Conservation (phyloP, 2,329 filamentous ascomycete species). For the Colletotrichum echinochloae region DNA sequence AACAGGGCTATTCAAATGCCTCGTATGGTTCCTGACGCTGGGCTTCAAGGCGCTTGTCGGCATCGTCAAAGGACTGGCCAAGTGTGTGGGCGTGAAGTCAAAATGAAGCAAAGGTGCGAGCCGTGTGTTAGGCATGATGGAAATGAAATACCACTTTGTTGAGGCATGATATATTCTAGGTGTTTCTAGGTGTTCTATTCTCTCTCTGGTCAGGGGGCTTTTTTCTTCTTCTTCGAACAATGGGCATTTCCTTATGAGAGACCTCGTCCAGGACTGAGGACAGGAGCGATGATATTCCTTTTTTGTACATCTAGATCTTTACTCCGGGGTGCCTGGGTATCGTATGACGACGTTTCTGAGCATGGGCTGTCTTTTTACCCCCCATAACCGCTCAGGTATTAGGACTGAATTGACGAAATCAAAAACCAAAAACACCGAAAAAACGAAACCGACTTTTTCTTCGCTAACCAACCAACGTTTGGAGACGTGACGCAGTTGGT, state of each 20-base stretch:
- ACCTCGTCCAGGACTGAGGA: conserved; percentile 15
- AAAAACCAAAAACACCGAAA: conserved; percentile 4
- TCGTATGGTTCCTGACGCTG: conserved; percentile 69
- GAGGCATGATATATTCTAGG: conserved; percentile 15
- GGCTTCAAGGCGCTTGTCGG: conserved; percentile 65
- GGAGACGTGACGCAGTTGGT: not conserved
- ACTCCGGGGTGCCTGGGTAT: conserved; percentile 42
- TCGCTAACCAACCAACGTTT: conserved; percentile 22
- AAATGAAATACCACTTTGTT: conserved; percentile 38
- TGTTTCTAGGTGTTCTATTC: conserved; percentile 1
- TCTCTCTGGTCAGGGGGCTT: conserved; percentile 8
- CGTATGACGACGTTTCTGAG: conserved; percentile 42
- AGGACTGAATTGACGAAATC: conserved; percentile 36
- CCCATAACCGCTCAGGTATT: conserved; percentile 31
- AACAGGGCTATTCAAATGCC: conserved; percentile 66
- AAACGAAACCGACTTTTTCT: conserved; percentile 21
- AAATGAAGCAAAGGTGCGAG: conserved; percentile 28
- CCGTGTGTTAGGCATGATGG: conserved; percentile 10
- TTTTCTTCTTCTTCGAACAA: conserved; percentile 31
- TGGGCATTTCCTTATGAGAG: conserved; percentile 26
- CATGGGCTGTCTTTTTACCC: conserved; percentile 26
- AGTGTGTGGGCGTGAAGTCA: conserved; percentile 55
- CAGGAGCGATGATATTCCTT: conserved; percentile 30
- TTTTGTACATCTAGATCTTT: conserved; percentile 40
- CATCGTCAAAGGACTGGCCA: conserved; percentile 63